Evolutionary conservation across 768 basidiomycete genomes (phyloP).

Genomic region (Leucocoprinus leucothites): DNA sequence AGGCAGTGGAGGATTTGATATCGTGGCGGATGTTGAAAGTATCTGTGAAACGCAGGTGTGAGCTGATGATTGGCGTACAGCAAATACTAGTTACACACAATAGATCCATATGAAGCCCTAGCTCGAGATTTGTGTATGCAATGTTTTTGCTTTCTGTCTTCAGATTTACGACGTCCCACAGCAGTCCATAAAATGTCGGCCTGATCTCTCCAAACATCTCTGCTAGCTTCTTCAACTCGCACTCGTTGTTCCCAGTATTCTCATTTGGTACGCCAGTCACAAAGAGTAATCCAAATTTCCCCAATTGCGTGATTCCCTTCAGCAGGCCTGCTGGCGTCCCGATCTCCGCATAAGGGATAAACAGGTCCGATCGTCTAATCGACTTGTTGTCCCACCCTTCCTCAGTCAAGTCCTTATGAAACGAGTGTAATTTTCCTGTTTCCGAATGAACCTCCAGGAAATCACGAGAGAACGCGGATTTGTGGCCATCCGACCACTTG

Average conservation of each 20-base stretch:
- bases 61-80: not conserved
- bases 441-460: constrained; percentile 52
- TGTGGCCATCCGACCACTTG: constrained; percentile 58
- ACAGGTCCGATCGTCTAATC: constrained; percentile 43
- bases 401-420: constrained; percentile 39
- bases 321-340: constrained; percentile 43
- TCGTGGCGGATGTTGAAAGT: constrained; percentile 87
- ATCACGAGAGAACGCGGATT: constrained; percentile 46
- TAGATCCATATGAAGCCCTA: constrained; percentile 92
- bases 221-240: constrained; percentile 68
- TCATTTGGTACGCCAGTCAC: constrained; percentile 64
- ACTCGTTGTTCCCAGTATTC: constrained; percentile 55
- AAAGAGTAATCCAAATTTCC: constrained; percentile 69
- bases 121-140: constrained; percentile 87
- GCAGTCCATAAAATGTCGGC: constrained; percentile 83
- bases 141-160: constrained; percentile 78
- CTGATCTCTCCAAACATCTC: constrained; percentile 72
- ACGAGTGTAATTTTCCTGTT: constrained; percentile 28
- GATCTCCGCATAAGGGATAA: constrained; percentile 54
- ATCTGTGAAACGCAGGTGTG: constrained; percentile 41
- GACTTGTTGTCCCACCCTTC: constrained; percentile 36
- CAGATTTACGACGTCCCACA: constrained; percentile 83
- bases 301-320: constrained; percentile 64
- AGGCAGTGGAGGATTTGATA: constrained; percentile 93
- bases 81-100: constrained; percentile 49